Evolutionary conservation across 2,329 filamentous ascomycete species (phyloP).

Genomic region (Beauveria pseudobassiana): DNA sequence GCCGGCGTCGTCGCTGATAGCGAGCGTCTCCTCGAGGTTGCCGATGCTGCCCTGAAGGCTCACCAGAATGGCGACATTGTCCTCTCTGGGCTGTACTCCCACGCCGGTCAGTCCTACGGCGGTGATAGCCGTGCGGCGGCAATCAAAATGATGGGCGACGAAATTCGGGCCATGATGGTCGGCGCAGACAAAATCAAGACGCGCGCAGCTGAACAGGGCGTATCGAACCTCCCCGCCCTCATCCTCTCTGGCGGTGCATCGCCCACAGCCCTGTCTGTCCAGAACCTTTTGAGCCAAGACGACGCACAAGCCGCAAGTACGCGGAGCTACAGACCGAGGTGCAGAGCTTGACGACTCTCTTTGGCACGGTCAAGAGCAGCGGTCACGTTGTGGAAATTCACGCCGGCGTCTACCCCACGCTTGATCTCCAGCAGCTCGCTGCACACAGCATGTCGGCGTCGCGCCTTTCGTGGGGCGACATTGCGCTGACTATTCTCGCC

Average conservation of each 20-base stretch:
- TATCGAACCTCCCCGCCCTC: conserved; percentile 15
- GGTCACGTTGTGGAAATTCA: conserved; percentile 58
- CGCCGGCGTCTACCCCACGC: conserved; percentile 66
- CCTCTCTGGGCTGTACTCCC: conserved; percentile 63
- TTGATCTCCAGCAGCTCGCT: conserved; percentile 74
- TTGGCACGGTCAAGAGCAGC: conserved; percentile 23
- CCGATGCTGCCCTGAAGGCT: conserved; percentile 28
- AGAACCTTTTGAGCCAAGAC: conserved; percentile 17
- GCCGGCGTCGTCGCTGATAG: conserved; percentile 53
- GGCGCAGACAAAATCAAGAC: conserved; percentile 17
- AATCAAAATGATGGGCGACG: conserved; percentile 22
- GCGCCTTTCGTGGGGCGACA: conserved; percentile 42
- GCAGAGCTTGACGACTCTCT: conserved; percentile 15
- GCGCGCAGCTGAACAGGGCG: conserved; percentile 14
- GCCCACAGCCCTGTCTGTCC: conserved; percentile 49
- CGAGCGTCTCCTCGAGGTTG: conserved; percentile 39
- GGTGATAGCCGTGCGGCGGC: conserved; percentile 25
- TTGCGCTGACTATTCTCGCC: conserved; percentile 62
- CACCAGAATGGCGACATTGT: conserved; percentile 22
- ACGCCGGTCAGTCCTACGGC: conserved; percentile 65
- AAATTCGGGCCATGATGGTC: conserved; percentile 22
- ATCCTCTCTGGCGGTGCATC: conserved; percentile 66
- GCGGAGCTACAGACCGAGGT: conserved; percentile 16
- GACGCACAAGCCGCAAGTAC: conserved; percentile 6
- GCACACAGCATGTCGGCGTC: conserved; percentile 49